Base-by-base conservation (phyloP, 495 filamentous ascomycete species). In the Neurospora sp. region DNA sequence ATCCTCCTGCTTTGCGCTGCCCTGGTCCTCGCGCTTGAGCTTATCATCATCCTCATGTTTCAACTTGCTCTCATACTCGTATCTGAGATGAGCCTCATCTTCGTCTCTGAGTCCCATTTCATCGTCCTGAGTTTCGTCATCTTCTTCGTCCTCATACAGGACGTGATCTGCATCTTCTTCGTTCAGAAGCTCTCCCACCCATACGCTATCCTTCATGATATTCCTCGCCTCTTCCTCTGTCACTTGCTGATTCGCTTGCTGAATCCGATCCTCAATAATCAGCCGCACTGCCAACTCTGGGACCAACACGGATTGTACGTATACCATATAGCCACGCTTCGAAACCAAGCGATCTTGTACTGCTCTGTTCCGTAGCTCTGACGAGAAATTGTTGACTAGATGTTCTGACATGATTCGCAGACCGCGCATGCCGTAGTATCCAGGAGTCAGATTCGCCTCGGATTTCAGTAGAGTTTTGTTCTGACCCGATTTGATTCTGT, bases 371-470 rank as follows among this genome's bases (percentile, higher is more conserved):
- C 90, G 88, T 20, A 98, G 80, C 65, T 88, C 81, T 4, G 86
- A 78, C 9, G 88, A 85, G 71, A 94, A 90, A 37, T 85, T 85
- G 9, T 78, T 71, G 73, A 91, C 90, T 72, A 97, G 87, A 68
- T 86, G 85, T 73, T 94, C 89, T 41, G 84, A 84, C 81, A 88
- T 87, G 70, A 87, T 87, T 31, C 86, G 85, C 22, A 92, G 84
- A 1, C 96, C 96, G 70, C 91, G 86, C 2, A 90, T 87, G 1
- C 96, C 96, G 79, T 98, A 99, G 79, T 98, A 99, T 0, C 96
- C 96, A 38, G 87, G 82, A 20, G 84, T 87, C 22, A 87, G 77
- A 70, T 83, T 85, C 41, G 80, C 81, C n/a, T 86, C 81, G 4
- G 83, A 88, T 73, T 89, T 85, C 42, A 87, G 81, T 68, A 91